These are phyloP conservation scores for Turritis glabra DNA, from an alignment of 345 rosid species.

Conservation along the genomic window DNA sequence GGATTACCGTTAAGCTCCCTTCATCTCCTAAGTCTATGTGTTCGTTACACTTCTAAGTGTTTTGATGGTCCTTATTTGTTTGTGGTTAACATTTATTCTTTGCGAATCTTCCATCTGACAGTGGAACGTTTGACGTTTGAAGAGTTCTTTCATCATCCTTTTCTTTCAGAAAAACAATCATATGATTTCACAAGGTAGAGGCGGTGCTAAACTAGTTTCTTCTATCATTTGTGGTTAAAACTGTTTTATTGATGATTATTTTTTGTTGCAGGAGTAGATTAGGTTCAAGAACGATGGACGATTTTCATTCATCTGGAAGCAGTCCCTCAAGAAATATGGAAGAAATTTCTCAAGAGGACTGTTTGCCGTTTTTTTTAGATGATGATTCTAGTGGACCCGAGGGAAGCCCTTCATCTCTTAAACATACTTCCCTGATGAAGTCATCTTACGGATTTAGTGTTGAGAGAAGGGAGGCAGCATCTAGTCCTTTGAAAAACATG, in stretches of 20 bases:
- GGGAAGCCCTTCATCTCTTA: constrained; percentile 67
- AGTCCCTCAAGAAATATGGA: constrained; percentile 51
- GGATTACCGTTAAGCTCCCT: background rate
- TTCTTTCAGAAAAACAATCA: constrained; percentile 53
- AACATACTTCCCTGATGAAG: constrained; percentile 50
- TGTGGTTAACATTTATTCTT: constrained; percentile 7
- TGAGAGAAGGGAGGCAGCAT: constrained; percentile 52
- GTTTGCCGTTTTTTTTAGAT: constrained; percentile 81
- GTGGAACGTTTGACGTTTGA: constrained; percentile 96
- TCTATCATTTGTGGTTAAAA: constrained; percentile 1
- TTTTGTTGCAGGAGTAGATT: constrained; percentile 51
- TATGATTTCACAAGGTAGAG: constrained; percentile 61
- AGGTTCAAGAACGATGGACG: constrained; percentile 47
- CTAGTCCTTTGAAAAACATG: constrained; percentile 46
- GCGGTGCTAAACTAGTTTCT: background rate
- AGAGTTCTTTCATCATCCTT: constrained; percentile 93
- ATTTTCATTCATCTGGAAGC: constrained; percentile 52
- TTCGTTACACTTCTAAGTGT: background rate
- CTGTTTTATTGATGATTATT: constrained; percentile 29
- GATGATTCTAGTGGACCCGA: constrained; percentile 82
- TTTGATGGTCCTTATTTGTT: background rate
- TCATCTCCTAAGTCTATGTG: background rate
- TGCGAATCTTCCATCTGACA: constrained; percentile 35
- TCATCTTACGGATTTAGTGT: constrained; percentile 57
- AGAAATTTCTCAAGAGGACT: constrained; percentile 74